A percentile compares a stretch with the other conserved stretches of the same genome.
These are phyloP conservation scores for Gossypium davidsonii DNA, from an alignment of 441 rosid genomes.

Conservation along the genomic window DNA sequence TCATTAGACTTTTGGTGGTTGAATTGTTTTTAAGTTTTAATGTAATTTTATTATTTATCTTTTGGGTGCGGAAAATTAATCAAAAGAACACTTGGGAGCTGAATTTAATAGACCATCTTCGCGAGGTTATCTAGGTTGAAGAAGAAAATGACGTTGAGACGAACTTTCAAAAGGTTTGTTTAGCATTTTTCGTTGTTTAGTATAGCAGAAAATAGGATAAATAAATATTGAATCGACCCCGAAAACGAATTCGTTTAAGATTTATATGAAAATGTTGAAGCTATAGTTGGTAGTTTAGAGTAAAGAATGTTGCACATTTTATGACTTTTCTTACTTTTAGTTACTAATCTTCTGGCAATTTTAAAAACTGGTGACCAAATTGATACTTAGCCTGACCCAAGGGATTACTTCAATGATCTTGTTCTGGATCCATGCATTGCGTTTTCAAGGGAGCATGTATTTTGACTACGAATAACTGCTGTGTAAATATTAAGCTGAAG, in stretches of 20 bases:
- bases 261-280: not conserved
- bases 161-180: conserved; percentile 71
- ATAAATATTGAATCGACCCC: not conserved
- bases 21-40: not conserved
- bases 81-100: conserved; percentile 93
- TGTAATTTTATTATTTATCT: not conserved
- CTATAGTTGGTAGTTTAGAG: not conserved
- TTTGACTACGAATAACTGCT: not conserved
- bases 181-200: not conserved
- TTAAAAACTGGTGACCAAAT: not conserved
- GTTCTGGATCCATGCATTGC: not conserved
- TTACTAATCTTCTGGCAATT: not conserved
- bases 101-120: conserved; percentile 81
- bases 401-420: not conserved
- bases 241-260: not conserved
- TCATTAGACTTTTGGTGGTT: not conserved
- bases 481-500: not conserved
- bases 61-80: conserved; percentile 68
- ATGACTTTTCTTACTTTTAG: not conserved
- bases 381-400: not conserved
- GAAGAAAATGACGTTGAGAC: conserved; percentile 72
- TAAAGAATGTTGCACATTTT: not conserved
- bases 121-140: conserved; percentile 72
- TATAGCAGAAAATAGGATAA: not conserved
- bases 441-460: not conserved